Percentiles rank a stretch among this genome's conserved stretches.
Evolutionary conservation across 2,329 filamentous ascomycete genomes (phyloP).

Genomic region (Fusarium dimerum): DNA sequence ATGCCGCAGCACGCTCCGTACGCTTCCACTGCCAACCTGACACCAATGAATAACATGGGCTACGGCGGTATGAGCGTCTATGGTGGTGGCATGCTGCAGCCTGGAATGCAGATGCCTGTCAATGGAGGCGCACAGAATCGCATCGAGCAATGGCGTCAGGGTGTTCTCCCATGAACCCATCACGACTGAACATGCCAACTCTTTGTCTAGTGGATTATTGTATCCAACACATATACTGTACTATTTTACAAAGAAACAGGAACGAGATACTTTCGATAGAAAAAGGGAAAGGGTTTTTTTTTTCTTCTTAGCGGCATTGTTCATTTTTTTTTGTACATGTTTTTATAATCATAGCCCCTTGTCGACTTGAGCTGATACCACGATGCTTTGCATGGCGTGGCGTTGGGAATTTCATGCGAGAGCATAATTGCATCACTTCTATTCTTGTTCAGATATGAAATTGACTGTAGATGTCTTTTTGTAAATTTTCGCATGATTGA

Average conservation of each 20-base stretch:
- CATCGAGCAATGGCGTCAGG: conserved; percentile 46
- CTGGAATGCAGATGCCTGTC: conserved; percentile 30
- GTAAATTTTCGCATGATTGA: neutral
- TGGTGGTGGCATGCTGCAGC: conserved; percentile 25
- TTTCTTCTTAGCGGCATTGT: conserved; percentile 4
- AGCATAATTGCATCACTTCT: neutral
- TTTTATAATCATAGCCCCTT: conserved; percentile 14
- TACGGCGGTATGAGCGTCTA: conserved; percentile 22
- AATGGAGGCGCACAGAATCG: conserved; percentile 35
- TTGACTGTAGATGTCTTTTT: neutral
- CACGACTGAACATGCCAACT: neutral
- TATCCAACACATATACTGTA: conserved; percentile 7
- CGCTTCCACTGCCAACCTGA: conserved; percentile 25
- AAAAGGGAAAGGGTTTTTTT: conserved; percentile 2
- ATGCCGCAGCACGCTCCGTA: conserved; percentile 28
- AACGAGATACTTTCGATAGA: neutral
- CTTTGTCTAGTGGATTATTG: neutral
- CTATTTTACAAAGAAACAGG: conserved; percentile 7
- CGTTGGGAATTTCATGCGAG: conserved; percentile 17
- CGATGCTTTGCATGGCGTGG: conserved; percentile 27
- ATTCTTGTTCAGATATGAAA: conserved; percentile 5
- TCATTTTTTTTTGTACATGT: neutral
- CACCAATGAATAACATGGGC: conserved; percentile 20
- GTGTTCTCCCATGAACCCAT: conserved; percentile 35
- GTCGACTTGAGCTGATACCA: neutral